Evolutionary conservation across 805 yeast species (phyloP), one percentile per base, ranked within the genome.

Genomic region (Brettanomyces anomalus): DNA sequence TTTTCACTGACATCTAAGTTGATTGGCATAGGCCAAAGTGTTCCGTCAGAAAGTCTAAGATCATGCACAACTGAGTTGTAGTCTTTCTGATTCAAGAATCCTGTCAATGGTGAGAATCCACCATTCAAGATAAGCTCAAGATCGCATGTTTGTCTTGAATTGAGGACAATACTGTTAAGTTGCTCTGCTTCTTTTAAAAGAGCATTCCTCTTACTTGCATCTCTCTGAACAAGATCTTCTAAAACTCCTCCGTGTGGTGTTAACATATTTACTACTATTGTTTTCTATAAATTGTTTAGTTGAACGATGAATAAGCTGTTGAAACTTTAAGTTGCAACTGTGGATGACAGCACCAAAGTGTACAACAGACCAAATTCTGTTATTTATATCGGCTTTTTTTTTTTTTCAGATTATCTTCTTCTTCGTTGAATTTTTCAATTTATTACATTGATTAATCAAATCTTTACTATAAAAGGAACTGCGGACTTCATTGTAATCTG

Each of bases 211-310:
- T 74, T 77, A 33, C 76, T 60, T 30, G 78, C 75, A 62, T 89
- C 97, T 65, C 97, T 81, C 43, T 79, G 77, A 45, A 88, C 73
- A 48, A 89, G 73, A 62, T 89, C 97, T 65, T 89, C 81, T 51
- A 89, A 76, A 43, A 70, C 70, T 55, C 96, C 96, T 60, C 97
- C 97, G 75, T 90, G 97, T 45, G 97, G 96, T 55, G 78, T 66
- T 46, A 82, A 80, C 85, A 81, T 80, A 40, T 39, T 55, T 37
- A 15, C 28, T 24, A 24, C 28, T 11, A 7, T 24, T 24, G 28
- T 24, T 24, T 7, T n/a, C n/a, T 24, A 11, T 24, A 7, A 11
- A 24, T 11, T 24, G 10, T 24, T 11, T 11, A 7, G 10, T 24
- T 24, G 10, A 24, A 24, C 28, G 10, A 24, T 7, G 6, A 24